Evolutionary conservation across 768 basidiomycete species (phyloP).

Genomic region (Butyriboletus loyo): DNA sequence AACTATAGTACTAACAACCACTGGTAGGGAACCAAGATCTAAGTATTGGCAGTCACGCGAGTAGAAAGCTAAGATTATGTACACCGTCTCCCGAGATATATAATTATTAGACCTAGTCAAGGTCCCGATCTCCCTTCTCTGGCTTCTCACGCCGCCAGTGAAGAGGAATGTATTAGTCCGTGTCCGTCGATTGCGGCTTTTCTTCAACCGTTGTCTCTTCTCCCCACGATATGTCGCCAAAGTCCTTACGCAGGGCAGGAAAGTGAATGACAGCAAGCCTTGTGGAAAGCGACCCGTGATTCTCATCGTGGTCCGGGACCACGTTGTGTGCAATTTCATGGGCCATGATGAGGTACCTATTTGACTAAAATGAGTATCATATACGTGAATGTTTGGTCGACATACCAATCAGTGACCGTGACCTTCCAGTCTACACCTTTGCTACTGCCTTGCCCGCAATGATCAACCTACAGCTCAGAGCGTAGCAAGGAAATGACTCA

Average conservation of each 20-base stretch:
- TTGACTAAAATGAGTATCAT: neutral
- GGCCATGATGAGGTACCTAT: constrained; percentile 29
- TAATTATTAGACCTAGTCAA: too few relatives aligned
- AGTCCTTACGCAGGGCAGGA: neutral
- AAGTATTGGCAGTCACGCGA: neutral
- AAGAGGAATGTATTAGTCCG: too few relatives aligned
- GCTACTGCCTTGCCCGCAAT: neutral
- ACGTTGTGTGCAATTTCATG: constrained; percentile 28
- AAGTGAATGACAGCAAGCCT: constrained; percentile 4
- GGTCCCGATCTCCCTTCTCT: too few relatives aligned
- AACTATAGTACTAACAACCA: too few relatives aligned
- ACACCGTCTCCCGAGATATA: too few relatives aligned
- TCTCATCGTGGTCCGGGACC: constrained; percentile 23
- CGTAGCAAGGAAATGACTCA: neutral
- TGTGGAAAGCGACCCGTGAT: constrained; percentile 23
- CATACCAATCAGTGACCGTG: constrained; percentile 10
- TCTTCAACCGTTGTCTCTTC: too few relatives aligned
- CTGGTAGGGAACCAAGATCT: neutral
- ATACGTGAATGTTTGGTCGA: neutral
- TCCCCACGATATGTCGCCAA: neutral
- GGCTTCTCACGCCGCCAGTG: too few relatives aligned
- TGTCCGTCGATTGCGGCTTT: too few relatives aligned
- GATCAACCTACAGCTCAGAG: neutral
- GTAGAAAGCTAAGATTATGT: neutral
- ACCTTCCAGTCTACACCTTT: neutral